These are phyloP conservation scores for Cylindrotheca closterium DNA, from an alignment of 108 stramenopile genomes.

Conservation along the genomic window DNA sequence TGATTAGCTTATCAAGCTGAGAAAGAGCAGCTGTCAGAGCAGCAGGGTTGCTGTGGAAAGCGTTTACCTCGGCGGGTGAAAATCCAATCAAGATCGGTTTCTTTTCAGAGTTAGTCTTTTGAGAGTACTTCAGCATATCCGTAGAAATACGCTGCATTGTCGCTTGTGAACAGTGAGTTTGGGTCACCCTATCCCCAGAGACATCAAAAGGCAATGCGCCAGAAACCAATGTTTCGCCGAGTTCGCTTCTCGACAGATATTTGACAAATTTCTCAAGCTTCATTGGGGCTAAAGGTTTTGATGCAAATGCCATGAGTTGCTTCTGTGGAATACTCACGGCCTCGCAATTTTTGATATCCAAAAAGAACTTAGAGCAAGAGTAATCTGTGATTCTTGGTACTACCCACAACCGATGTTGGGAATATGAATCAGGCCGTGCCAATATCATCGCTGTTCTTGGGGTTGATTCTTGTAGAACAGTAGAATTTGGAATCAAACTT, in stretches of 20 bases:
- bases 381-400: conserved; percentile 84
- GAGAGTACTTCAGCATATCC: conserved; percentile 79
- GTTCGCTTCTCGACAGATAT: conserved; percentile 60
- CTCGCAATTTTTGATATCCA: conserved; percentile 88
- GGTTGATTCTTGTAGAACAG: conserved; percentile 40
- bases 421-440: conserved; percentile 70
- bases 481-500: conserved; percentile 51
- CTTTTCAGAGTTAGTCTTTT: conserved; percentile 75
- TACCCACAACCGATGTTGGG: conserved; percentile 82
- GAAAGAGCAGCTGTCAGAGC: conserved; percentile 62
- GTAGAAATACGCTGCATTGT: conserved; percentile 79
- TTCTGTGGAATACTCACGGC: conserved; percentile 88
- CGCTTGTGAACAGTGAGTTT: conserved; percentile 88
- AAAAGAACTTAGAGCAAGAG: conserved; percentile 62
- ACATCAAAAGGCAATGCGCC: conserved; percentile 81
- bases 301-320: conserved; percentile 85
- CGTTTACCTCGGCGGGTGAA: conserved; percentile 69
- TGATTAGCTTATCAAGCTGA: conserved; percentile 76
- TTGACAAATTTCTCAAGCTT: conserved; percentile 81
- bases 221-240: conserved; percentile 63
- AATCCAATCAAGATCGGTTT: conserved; percentile 84
- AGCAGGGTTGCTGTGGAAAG: conserved; percentile 68
- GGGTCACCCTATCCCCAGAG: conserved; percentile 59
- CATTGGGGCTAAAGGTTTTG: conserved; percentile 84
- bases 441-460: conserved; percentile 67